Conservation (phyloP, 2,329 filamentous ascomycete species). For the Fusarium udum region DNA sequence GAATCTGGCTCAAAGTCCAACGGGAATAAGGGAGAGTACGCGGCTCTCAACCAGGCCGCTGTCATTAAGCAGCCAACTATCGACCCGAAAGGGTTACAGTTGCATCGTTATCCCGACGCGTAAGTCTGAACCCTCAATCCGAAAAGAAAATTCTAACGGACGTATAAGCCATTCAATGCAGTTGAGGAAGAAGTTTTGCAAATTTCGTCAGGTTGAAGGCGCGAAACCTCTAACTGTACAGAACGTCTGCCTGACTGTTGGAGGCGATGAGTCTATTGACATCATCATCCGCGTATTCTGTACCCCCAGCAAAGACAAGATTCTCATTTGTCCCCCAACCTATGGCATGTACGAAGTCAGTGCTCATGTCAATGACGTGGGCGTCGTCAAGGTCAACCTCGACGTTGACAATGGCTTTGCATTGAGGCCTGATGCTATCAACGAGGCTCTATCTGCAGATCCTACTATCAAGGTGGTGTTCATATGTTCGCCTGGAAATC, state of each 20-base stretch:
- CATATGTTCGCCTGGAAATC: neutral
- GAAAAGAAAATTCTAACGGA: neutral
- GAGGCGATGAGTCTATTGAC: neutral
- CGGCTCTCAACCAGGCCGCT: neutral
- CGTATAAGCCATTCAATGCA: neutral
- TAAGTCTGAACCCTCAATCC: neutral
- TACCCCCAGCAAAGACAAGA: neutral
- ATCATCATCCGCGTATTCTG: neutral
- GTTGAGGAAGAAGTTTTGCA: neutral
- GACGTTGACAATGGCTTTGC: neutral
- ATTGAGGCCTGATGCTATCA: neutral
- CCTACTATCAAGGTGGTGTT: neutral
- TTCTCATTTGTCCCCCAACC: neutral
- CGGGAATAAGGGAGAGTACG: rapidly evolving
- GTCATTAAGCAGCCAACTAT: neutral
- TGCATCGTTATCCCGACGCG: neutral
- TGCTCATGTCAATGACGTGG: neutral
- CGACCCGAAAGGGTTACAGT: neutral
- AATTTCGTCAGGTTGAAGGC: neutral
- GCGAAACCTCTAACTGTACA: neutral
- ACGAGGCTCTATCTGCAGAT: neutral
- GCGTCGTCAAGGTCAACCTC: neutral
- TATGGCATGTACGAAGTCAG: neutral
- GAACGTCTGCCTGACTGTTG: neutral
- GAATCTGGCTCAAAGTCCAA: neutral